phyloP scores from a whole-genome alignment of 1,139 yeast genomes.

The Debaryomyces robertsiae region DNA sequence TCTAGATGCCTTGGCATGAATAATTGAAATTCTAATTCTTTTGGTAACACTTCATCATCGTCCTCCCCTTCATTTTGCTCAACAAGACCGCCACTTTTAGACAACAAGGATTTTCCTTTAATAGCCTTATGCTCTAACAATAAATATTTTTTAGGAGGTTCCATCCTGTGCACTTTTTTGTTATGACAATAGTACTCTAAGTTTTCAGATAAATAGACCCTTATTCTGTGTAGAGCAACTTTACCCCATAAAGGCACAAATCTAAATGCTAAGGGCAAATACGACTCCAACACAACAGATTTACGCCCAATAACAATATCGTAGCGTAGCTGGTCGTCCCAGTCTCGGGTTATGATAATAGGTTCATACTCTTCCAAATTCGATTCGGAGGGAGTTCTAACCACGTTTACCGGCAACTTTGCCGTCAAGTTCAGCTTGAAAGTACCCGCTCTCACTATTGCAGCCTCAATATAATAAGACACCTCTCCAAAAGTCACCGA shows the following conservation, averaged over 20 bases:
- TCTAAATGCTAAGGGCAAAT: conserved; percentile 79
- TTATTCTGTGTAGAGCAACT: conserved; percentile 80
- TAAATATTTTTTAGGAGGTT: conserved; percentile 80
- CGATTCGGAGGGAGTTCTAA: conserved; percentile 76
- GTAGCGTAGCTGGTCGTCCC: conserved; percentile 91
- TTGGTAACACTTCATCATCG: conserved; percentile 45
- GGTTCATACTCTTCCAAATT: conserved; percentile 92
- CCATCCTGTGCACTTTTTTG: conserved; percentile 87
- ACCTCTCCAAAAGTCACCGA: conserved; percentile 82
- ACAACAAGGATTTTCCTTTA: conserved; percentile 46
- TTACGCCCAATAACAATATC: conserved; percentile 90
- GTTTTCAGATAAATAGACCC: conserved; percentile 85
- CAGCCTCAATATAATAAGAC: conserved; percentile 66
- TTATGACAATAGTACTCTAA: conserved; percentile 85
- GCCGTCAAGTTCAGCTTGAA: conserved; percentile 78
- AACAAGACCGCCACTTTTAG: conserved; percentile 24
- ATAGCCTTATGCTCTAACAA: conserved; percentile 78
- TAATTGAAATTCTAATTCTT: conserved; percentile 82
- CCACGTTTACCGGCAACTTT: conserved; percentile 60
- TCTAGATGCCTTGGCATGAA: conserved; percentile 69
- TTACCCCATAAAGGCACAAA: conserved; percentile 82
- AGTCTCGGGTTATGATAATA: conserved; percentile 81
- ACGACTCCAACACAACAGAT: conserved; percentile 79
- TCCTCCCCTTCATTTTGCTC: conserved; percentile 29
- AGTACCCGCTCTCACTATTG: conserved; percentile 75